A percentile compares a stretch with the other conserved stretches of the same genome.
These are phyloP conservation scores for Mycothermus thermophilus DNA, from an alignment of 495 filamentous ascomycete genomes.

Conservation along the genomic window DNA sequence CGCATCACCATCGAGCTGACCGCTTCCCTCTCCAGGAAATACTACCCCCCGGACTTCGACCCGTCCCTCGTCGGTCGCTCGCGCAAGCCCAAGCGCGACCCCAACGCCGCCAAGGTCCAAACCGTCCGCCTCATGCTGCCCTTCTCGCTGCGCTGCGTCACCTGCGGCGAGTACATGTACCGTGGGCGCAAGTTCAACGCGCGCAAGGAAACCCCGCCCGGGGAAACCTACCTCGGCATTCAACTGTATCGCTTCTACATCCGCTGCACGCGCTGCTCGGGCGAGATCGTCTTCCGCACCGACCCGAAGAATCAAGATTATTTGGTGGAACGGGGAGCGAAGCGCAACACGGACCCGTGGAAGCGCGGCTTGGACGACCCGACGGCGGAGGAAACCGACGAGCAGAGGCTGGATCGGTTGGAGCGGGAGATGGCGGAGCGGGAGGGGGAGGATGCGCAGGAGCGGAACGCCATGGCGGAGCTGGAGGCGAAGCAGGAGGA, in stretches of 20 bases:
- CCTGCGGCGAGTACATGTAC: constrained; percentile 95
- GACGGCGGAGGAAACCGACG: constrained; percentile 52
- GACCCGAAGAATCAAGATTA: constrained; percentile 96
- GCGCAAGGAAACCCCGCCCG: constrained; percentile 72
- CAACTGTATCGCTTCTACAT: constrained; percentile 92
- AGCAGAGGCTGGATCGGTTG: constrained; percentile 72
- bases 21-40: constrained; percentile 32
- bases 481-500: constrained; percentile 79
- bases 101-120: constrained; percentile 52
- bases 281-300: constrained; percentile 87
- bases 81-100: constrained; percentile 44
- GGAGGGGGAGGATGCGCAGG: constrained; percentile 50
- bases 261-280: constrained; percentile 76
- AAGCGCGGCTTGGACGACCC: constrained; percentile 44
- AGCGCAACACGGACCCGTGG: constrained; percentile 91
- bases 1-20: neutral
- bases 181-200: constrained; percentile 96
- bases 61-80: constrained; percentile 62
- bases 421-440: constrained; percentile 47
- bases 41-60: constrained; percentile 97
- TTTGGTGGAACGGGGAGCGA: constrained; percentile 53
- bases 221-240: constrained; percentile 82
- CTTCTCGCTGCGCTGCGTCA: constrained; percentile 81
- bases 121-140: constrained; percentile 95
- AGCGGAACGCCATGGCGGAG: constrained; percentile 77